Conservation (phyloP, 2,329 filamentous ascomycete species). For the Curvularia lunata region DNA sequence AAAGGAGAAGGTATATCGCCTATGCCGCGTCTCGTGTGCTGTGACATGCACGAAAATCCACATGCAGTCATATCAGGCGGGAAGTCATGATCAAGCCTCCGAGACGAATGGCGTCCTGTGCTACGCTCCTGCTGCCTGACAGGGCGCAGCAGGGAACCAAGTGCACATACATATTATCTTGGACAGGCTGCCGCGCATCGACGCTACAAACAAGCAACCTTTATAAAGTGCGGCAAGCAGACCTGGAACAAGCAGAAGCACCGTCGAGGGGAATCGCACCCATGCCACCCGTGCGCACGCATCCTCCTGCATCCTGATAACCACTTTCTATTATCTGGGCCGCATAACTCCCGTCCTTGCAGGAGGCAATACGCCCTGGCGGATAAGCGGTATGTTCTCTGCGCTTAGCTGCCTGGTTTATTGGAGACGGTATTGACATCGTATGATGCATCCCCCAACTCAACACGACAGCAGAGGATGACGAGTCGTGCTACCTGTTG, state of each 20-base stretch:
- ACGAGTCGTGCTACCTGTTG: not conserved
- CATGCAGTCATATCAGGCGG: conserved; percentile 31
- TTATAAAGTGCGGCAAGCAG: conserved; percentile 25
- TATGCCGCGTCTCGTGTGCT: conserved; percentile 27
- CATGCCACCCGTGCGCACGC: conserved; percentile 20
- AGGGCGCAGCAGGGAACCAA: conserved; percentile 12
- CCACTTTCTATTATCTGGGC: conserved; percentile 14
- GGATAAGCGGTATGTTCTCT: conserved; percentile 29
- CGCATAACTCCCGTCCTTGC: conserved; percentile 36
- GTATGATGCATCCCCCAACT: conserved; percentile 5
- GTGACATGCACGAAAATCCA: conserved; percentile 30
- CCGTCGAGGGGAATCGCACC: conserved; percentile 15
- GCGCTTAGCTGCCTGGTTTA: conserved; percentile 28
- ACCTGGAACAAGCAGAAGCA: conserved; percentile 14
- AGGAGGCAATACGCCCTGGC: conserved; percentile 26
- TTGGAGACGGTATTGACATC: conserved; percentile 1
- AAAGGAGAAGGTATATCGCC: conserved; percentile 12
- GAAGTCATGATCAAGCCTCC: conserved; percentile 27
- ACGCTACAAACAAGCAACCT: conserved; percentile 12
- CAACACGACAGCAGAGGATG: not conserved
- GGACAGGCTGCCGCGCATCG: conserved; percentile 1
- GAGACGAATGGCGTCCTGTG: conserved; percentile 24
- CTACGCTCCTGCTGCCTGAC: conserved; percentile 21
- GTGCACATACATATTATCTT: conserved; percentile 11
- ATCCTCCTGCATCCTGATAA: conserved; percentile 30